Evolutionary conservation across 805 yeast species (phyloP).

Genomic region (Lachancea cidri): DNA sequence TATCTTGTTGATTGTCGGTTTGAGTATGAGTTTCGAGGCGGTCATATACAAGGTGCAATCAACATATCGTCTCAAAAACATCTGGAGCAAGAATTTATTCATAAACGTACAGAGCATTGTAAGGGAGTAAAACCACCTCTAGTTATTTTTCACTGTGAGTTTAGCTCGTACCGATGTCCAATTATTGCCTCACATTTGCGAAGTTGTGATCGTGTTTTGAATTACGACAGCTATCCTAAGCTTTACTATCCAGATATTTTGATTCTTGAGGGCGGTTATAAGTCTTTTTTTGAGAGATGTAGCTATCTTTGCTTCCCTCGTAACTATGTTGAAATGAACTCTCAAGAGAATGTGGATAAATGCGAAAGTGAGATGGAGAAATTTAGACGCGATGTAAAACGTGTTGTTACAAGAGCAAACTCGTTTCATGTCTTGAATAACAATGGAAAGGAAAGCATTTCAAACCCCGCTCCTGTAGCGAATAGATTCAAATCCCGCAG

Average conservation of each 20-base stretch:
- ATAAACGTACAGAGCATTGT: constrained; percentile 9
- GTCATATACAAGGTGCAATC: constrained; percentile 81
- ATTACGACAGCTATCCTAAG: constrained; percentile 71
- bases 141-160: constrained; percentile 90
- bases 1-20: constrained; percentile 84
- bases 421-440: constrained; percentile 28
- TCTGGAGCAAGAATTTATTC: constrained; percentile 53
- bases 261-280: constrained; percentile 88
- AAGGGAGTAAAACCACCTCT: constrained; percentile 34
- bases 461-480: background rate
- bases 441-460: background rate
- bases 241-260: constrained; percentile 85
- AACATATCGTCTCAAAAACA: constrained; percentile 69
- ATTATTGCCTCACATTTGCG: constrained; percentile 82
- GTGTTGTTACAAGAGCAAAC: constrained; percentile 31
- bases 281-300: constrained; percentile 59
- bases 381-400: constrained; percentile 44
- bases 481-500: background rate
- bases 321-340: constrained; percentile 78
- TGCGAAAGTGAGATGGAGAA: constrained; percentile 51
- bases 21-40: constrained; percentile 87
- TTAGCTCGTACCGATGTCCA: constrained; percentile 91
- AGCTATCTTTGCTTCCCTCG: constrained; percentile 64
- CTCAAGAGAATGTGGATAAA: constrained; percentile 28
- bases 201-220: constrained; percentile 71